These are phyloP conservation scores for Cladophialophora immunda DNA, from an alignment of 2,329 filamentous ascomycete genomes.

Conservation along the genomic window DNA sequence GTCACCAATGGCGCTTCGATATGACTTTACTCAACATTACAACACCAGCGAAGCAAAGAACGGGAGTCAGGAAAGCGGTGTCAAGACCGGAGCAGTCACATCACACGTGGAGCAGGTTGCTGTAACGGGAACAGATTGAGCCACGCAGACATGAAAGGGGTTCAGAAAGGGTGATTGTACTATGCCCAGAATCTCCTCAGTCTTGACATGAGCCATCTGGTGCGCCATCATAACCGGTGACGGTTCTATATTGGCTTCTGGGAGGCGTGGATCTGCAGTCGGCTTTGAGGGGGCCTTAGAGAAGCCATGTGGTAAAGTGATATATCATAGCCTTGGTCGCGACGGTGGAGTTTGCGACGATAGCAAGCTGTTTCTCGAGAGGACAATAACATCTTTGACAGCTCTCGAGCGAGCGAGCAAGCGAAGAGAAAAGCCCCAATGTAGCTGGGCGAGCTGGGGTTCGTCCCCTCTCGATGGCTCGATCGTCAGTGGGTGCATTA, in stretches of 20 bases:
- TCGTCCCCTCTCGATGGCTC: too few species aligned
- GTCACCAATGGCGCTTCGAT: slow-evolving; percentile 27
- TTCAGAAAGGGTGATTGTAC: neutral
- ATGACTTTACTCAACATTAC: slow-evolving; percentile 39
- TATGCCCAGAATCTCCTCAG: neutral
- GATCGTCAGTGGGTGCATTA: too few species aligned
- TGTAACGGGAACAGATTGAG: slow-evolving; percentile 16
- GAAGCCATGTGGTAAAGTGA: too few species aligned
- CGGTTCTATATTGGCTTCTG: neutral
- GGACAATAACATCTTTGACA: too few species aligned
- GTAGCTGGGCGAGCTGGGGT: too few species aligned
- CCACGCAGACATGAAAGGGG: neutral
- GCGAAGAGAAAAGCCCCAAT: too few species aligned
- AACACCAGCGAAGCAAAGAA: slow-evolving; percentile 14
- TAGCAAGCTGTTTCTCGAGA: too few species aligned
- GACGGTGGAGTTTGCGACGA: too few species aligned
- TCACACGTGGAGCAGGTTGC: slow-evolving; percentile 27
- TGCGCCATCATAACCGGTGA: neutral
- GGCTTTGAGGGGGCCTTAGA: too few species aligned
- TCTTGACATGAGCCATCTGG: neutral
- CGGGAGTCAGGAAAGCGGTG: neutral
- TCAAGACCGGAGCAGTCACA: slow-evolving; percentile 18
- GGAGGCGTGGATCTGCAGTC: neutral
- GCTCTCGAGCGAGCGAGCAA: too few species aligned
- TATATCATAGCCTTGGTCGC: too few species aligned